Percentiles rank a stretch among this genome's conserved stretches.
Evolutionary conservation across 228 moss, liverwort and hornwort genomes (phyloP).

Genomic region (Sphagnum fallax): DNA sequence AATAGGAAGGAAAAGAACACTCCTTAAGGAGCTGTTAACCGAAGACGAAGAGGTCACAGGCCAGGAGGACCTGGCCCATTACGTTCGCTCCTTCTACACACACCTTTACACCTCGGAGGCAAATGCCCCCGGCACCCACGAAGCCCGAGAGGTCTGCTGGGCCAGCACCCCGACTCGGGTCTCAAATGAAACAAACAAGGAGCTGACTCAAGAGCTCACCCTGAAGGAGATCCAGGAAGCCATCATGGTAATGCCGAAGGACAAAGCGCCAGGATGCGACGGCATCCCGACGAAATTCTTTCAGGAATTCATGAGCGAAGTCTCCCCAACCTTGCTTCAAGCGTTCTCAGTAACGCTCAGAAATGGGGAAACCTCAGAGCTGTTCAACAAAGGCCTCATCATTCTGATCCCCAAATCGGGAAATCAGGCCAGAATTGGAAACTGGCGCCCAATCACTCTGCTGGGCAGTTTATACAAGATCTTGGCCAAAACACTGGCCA

Average conservation of each 20-base stretch:
- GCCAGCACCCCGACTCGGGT: too few relatives aligned
- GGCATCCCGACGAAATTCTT: neutral
- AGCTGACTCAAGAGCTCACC: neutral
- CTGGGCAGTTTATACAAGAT: neutral
- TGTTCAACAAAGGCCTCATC: neutral
- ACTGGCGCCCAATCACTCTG: neutral
- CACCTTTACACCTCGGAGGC: neutral
- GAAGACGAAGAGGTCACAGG: neutral
- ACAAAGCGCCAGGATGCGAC: neutral
- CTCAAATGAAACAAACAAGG: too few relatives aligned
- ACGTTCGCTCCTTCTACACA: neutral
- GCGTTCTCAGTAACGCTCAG: too few relatives aligned
- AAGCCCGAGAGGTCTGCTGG: too few relatives aligned
- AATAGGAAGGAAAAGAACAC: neutral
- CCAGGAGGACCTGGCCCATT: neutral
- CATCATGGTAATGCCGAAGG: neutral
- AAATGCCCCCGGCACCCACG: neutral
- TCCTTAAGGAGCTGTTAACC: neutral
- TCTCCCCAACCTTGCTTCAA: too few relatives aligned
- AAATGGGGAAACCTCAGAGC: too few relatives aligned
- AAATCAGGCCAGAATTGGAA: neutral
- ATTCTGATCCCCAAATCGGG: neutral
- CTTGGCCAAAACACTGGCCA: neutral
- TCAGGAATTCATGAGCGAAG: too few relatives aligned
- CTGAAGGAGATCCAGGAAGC: too few relatives aligned